Evolutionary conservation across 2,329 filamentous ascomycete species (phyloP), one percentile per base, ranked within the genome.

Genomic region (Salinomyces thailandicus): DNA sequence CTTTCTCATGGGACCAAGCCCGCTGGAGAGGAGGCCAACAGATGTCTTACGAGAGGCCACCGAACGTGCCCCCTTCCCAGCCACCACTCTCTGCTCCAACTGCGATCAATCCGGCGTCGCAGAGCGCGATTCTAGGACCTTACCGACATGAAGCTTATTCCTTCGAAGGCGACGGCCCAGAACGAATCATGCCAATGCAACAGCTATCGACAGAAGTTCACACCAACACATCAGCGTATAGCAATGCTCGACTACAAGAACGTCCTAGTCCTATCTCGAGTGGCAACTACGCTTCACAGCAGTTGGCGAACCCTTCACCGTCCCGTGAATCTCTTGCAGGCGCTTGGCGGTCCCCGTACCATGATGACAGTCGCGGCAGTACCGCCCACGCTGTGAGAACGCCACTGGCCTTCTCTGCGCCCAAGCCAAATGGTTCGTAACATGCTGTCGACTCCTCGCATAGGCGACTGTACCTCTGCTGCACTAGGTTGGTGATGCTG

Each of bases 331-430:
- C 37, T 7, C 35, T 36, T 31, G 31, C 41, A 13, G 42, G 33
- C 14, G 22, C 41, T 45, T 49, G 48, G 48, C 45, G 42, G 38
- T 44, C 37, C 41, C 42, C 46, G 37, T 45, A 45, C 26, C 36
- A 42, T 15, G 40, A 37, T 14, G 34, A 46, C 43, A 39, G 31
- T 38, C 42, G 39, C 31, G 31, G 27, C 18, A 43, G 37, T 36
- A 34, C 39, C 17, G 39, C 29, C 11, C 8, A 14, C 18, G 20
- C 13, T 8, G n/a, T 28, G 22, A 36, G 31, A 19, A 33, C 29
- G 33, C 45, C 38, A 41, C 43, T 49, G 34, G 43, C 43, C 14
- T 42, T 51, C 36, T 37, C 48, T 20, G 50, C 48, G 16, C 47
- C 48, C 28, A 33, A 39, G 19, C 24, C 41, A 22, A 35, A 38